Base-by-base conservation (phyloP, 164 flowering plant species). In the Liquidambar formosana region DNA sequence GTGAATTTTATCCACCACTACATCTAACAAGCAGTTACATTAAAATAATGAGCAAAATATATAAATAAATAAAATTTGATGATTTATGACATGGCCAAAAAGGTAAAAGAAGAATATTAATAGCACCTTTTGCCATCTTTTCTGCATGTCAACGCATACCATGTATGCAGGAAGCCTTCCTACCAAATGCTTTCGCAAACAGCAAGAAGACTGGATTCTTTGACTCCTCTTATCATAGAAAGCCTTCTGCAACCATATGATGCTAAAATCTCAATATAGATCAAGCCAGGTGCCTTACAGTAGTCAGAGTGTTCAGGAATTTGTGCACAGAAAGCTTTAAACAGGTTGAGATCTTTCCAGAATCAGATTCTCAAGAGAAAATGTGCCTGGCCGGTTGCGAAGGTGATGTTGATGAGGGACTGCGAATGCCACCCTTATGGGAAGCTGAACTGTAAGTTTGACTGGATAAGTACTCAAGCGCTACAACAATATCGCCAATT, bases 381-480 rank as follows among this genome's bases (percentile, higher is more conserved):
- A n/a, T 11, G 16, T 27, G 3, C 47, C 64, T 22, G 5, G 63
- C 14, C 9, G 44, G 46, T n/a, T 52, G 73, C 1, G 60, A 54
- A 54, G 83, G 81, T 25, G 82, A 78, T 33, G 63, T 16, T 21
- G 72, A 19, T 10, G 66, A n/a, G 28, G 65, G 67, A 54, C 71
- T 75, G 57, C 28, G 57, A 4, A 18, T 47, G 13, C 67, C 56
- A 38, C 65, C 49, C 27, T 56, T 74, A 4, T 16, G 62, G 19
- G 70, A 62, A 63, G 74, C 83, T 21, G 84, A 33, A 21, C 58
- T 71, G 60, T 80, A 61, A 21, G 77, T 69, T 72, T 84, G 90
- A 44, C 84, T 73, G 54, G 84, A 83, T 56, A 92, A 70, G 79
- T 84, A 92, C 58, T 92, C 93, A 3, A 92, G 88, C 0, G 93